Base-by-base conservation (phyloP, 495 filamentous ascomycete species). In the Penicillium angulare region DNA sequence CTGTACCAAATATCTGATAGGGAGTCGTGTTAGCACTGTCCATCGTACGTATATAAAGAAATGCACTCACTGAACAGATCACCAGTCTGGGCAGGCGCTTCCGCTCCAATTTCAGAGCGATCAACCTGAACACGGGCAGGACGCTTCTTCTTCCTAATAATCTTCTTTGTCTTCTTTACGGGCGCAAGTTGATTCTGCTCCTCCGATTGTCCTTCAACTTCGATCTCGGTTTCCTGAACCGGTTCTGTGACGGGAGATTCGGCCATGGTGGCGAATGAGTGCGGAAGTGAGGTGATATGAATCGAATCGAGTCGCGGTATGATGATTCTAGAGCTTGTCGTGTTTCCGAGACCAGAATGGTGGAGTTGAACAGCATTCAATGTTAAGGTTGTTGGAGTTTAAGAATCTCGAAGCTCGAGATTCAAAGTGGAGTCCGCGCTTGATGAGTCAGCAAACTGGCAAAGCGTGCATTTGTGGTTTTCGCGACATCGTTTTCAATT, bases 1-100 rank as follows among this genome's bases (percentile, higher is more conserved):
- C 93, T 95, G 66, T 95, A 76, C 88, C 88, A 95, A 52, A 92
- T 89, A 57, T 96, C n/a, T n/a, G n/a, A n/a, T n/a, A n/a, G n/a
- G n/a, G n/a, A n/a, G n/a, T n/a, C n/a, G n/a, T n/a, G n/a, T n/a
- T n/a, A n/a, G n/a, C n/a, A n/a, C n/a, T n/a, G n/a, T n/a, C n/a
- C n/a, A n/a, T n/a, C n/a, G n/a, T n/a, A n/a, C n/a, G n/a, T n/a
- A n/a, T n/a, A n/a, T n/a, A n/a, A n/a, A n/a, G n/a, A n/a, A n/a
- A n/a, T n/a, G n/a, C n/a, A n/a, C n/a, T n/a, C n/a, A n/a, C n/a
- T 97, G 78, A 92, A 98, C 43, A 89, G 86, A 0, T 88, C 92
- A 33, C 93, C 93, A 0, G 92, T 96, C 57, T 96, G 92, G 3
- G 87, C 86, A 1, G 92, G 88, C 1, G 86, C 86, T 52, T 95